phyloP scores from a whole-genome alignment of 306 rosid genomes.

The Quercus agrifolia region DNA sequence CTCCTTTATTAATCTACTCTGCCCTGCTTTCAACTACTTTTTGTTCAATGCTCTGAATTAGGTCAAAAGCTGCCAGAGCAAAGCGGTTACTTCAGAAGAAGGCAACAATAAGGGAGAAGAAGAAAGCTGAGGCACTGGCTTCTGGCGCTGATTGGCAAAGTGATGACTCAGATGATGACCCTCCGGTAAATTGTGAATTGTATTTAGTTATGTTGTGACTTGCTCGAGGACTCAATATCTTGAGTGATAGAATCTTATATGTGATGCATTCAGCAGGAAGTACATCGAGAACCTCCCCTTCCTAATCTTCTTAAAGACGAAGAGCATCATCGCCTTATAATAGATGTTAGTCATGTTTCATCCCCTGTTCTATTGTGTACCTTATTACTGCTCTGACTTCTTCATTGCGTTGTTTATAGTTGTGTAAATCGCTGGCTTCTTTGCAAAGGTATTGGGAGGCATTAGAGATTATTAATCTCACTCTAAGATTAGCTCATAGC shows the following conservation, averaged over 20 bases:
- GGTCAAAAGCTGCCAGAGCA: slow-evolving; percentile 80
- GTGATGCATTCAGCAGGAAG: slow-evolving; percentile 36
- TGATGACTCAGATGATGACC: slow-evolving; percentile 77
- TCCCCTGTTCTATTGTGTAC: slow-evolving; percentile 2
- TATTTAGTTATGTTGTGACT: background rate
- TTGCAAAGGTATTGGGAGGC: slow-evolving; percentile 77
- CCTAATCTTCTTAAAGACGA: slow-evolving; percentile 66
- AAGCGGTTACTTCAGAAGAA: slow-evolving; percentile 63
- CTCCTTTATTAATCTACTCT: background rate
- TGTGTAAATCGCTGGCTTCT: slow-evolving; percentile 80
- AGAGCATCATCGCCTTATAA: slow-evolving; percentile 60
- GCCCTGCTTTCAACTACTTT: background rate
- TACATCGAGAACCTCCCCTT: slow-evolving; percentile 55
- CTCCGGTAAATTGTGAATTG: slow-evolving; percentile 31
- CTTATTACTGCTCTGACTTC: slow-evolving; percentile 16
- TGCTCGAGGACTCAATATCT: slow-evolving; percentile 11
- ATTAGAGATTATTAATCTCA: slow-evolving; percentile 66
- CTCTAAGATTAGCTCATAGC: slow-evolving; percentile 52
- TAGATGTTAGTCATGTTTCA: slow-evolving; percentile 56
- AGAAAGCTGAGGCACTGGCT: slow-evolving; percentile 69
- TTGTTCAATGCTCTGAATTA: slow-evolving; percentile 22
- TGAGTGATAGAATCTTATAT: slow-evolving; percentile 19
- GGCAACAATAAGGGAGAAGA: slow-evolving; percentile 60
- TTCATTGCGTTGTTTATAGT: slow-evolving; percentile 38
- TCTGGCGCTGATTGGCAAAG: slow-evolving; percentile 67